Evolutionary conservation across 129 eudicot species (phyloP).

Genomic region (Artemisia argyi): DNA sequence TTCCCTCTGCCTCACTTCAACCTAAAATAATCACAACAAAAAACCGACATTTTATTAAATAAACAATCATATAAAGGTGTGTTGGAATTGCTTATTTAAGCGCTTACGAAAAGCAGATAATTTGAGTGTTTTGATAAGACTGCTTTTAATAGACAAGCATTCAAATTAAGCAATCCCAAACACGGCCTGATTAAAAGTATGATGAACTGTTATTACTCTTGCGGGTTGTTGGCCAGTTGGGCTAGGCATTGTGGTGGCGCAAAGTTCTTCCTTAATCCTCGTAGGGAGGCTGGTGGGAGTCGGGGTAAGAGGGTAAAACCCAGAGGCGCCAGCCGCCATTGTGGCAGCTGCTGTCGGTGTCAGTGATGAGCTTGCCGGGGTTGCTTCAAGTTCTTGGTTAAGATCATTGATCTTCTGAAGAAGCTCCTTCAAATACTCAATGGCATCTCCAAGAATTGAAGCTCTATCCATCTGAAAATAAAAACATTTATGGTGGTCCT

Average conservation of each 20-base stretch:
- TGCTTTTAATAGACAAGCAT: too few relatives aligned
- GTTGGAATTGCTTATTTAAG: neutral
- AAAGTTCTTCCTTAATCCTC: constrained; percentile 87
- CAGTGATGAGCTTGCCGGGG: constrained; percentile 58
- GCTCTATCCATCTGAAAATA: constrained; percentile 94
- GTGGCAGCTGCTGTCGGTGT: constrained; percentile 40
- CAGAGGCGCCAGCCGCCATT: constrained; percentile 25
- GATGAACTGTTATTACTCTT: constrained; percentile 47
- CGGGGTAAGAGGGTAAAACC: constrained; percentile 75
- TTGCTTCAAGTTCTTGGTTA: constrained; percentile 81
- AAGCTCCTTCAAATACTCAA: constrained; percentile 89
- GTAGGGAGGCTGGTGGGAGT: constrained; percentile 59
- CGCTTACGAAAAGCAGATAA: too few relatives aligned
- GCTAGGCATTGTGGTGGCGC: constrained; percentile 68
- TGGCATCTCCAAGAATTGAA: constrained; percentile 95
- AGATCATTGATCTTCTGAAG: constrained; percentile 85
- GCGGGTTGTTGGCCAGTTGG: constrained; percentile 91
- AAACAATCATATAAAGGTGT: neutral
- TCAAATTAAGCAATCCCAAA: too few relatives aligned
- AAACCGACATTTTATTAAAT: neutral
- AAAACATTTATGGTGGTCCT: constrained; percentile 10
- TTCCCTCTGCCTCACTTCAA: constrained; percentile 83
- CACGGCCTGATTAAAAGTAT: too few relatives aligned
- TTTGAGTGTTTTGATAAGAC: too few relatives aligned
- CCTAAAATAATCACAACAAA: constrained; percentile 37